Conservation (phyloP, 106 monocot species). For the Agapanthus africanus region DNA sequence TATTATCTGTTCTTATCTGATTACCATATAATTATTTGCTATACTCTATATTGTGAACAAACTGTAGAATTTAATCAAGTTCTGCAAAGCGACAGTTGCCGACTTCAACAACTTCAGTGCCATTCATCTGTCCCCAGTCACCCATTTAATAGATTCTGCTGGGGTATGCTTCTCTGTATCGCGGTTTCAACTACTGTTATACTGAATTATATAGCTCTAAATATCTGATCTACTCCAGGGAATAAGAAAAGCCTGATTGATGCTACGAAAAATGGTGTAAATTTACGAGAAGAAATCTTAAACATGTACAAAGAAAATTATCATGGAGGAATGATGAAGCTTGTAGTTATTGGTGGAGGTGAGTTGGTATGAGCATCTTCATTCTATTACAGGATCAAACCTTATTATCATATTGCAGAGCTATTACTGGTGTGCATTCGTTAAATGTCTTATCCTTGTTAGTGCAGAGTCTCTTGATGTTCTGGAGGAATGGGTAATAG, state of each 20-base stretch:
- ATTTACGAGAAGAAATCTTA: constrained; percentile 84
- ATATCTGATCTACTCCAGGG: constrained; percentile 26
- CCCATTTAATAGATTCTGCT: constrained; percentile 91
- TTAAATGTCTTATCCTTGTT: neutral
- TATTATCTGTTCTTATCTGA: neutral
- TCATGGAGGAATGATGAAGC: constrained; percentile 81
- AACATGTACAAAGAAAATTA: constrained; percentile 69
- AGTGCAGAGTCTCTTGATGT: constrained; percentile 74
- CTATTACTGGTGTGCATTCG: neutral
- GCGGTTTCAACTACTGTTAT: neutral
- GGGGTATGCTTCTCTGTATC: constrained; percentile 54
- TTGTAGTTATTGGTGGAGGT: constrained; percentile 99
- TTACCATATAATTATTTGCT: constrained; percentile 2
- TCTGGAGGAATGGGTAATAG: constrained; percentile 79
- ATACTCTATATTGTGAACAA: neutral
- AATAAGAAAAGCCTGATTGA: constrained; percentile 96
- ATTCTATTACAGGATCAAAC: neutral
- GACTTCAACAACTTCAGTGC: constrained; percentile 77
- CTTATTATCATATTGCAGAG: neutral
- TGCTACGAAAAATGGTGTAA: constrained; percentile 82
- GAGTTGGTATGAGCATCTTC: constrained; percentile 6
- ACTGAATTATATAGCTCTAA: neutral
- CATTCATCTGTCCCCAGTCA: constrained; percentile 67
- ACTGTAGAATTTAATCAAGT: constrained; percentile 86
- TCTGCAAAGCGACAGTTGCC: constrained; percentile 89